These are phyloP conservation scores for Colletotrichum sp. DNA, from an alignment of 2,329 filamentous ascomycete genomes.

Conservation along the genomic window DNA sequence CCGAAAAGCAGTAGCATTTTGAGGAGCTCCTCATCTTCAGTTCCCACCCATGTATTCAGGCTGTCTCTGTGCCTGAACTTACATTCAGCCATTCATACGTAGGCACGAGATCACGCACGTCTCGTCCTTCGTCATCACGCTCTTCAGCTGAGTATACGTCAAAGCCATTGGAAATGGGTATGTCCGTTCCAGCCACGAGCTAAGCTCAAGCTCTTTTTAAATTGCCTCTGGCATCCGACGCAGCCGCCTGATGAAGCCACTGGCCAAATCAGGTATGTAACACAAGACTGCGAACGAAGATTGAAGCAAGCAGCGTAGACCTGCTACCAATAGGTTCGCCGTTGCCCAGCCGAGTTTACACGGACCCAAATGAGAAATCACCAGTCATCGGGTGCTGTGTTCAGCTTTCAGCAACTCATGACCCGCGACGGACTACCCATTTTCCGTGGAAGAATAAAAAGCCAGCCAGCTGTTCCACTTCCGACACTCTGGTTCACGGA, in stretches of 20 bases:
- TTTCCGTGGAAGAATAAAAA: not conserved
- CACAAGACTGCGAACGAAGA: not conserved
- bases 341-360: not conserved
- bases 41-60: not conserved
- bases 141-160: not conserved
- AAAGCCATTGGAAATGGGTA: too few species aligned
- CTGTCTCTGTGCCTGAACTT: not conserved
- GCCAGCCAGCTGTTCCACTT: not conserved
- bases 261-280: not conserved
- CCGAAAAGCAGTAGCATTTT: not conserved
- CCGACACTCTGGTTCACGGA: not conserved
- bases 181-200: too few species aligned
- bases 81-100: not conserved
- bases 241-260: too few species aligned
- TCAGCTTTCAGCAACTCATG: not conserved
- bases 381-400: not conserved
- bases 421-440: not conserved
- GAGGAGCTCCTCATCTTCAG: too few species aligned
- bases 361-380: not conserved
- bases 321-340: not conserved
- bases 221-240: too few species aligned
- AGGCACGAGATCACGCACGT: not conserved
- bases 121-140: fast-evolving
- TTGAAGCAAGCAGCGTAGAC: not conserved
- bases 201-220: not conserved